Evolutionary conservation across 2,329 filamentous ascomycete genomes (phyloP), one percentile per base, ranked within the genome.

Genomic region (Sporothrix brasiliensis): DNA sequence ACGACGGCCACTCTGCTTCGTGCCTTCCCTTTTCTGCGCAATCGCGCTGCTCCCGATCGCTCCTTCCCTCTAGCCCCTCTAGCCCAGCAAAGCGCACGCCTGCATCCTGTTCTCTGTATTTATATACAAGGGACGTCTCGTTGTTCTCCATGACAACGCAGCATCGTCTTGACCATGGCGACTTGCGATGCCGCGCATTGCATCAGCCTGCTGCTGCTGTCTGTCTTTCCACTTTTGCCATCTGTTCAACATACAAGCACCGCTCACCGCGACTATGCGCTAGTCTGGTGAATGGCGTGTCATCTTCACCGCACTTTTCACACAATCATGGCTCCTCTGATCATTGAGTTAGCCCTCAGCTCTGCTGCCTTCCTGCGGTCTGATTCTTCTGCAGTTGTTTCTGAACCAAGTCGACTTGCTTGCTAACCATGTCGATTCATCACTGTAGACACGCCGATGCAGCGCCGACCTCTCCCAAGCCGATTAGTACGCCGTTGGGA

Each of bases 141-240:
- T 14, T 54, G 49, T 30, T 69, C 56, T 10, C 56, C 56, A 24
- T 41, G 54, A 69, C 54, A 61, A 61, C 67, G 13, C 16, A 21
- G 19, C 24, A 34, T 30, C 14, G 21, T 50, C 41, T 34, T 27
- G 60, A 7, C 6, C 6, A 9, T 27, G 39, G 58, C 41, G 39
- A 63, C 39, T 27, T 11, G 58, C 58, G 39, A 47, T 47, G 58
- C 39, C 19, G 58, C 21, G 39, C 39, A 27, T 14, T 27, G 39
- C 4, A 27, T 27, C 41, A 9, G 41, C 39, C 39, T n/a, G 27
- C 14, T 11, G 6, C 27, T 44, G 41, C 58, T n/a, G 44, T 63
- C 14, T 63, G 47, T 27, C 21, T 19, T 41, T 24, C 13, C n/a
- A 63, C 14, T 4, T 63, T 24, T 44, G 58, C 58, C 39, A 27